Evolutionary conservation across 2,329 filamentous ascomycete species (phyloP).

Genomic region (Cladosporium sp.): DNA sequence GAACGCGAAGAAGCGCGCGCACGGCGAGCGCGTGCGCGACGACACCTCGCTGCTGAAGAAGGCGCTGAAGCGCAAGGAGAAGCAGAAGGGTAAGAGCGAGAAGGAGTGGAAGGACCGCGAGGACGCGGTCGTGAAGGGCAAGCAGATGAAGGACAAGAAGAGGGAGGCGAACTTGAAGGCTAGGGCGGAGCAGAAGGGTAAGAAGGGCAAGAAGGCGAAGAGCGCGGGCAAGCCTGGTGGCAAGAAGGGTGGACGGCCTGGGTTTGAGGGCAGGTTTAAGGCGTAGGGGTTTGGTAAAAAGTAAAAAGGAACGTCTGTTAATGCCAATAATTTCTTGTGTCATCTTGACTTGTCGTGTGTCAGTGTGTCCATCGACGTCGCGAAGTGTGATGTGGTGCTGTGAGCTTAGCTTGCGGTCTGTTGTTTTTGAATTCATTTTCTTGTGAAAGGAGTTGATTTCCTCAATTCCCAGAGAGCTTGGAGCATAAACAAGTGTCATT

Average conservation of each 20-base stretch:
- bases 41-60: slow-evolving; percentile 86
- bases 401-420: too few species aligned
- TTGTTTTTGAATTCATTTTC: not conserved
- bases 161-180: slow-evolving; percentile 55
- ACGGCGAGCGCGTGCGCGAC: slow-evolving; percentile 84
- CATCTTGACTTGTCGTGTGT: too few species aligned
- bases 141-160: slow-evolving; percentile 45
- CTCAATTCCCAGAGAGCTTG: too few species aligned
- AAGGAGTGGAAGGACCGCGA: slow-evolving; percentile 63
- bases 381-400: too few species aligned
- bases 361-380: too few species aligned
- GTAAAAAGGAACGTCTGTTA: too few species aligned
- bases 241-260: slow-evolving; percentile 55
- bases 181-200: slow-evolving; percentile 71
- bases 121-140: slow-evolving; percentile 40
- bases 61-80: slow-evolving; percentile 87
- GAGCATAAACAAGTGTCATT: not conserved
- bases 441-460: too few species aligned
- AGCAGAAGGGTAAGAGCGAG: slow-evolving; percentile 83
- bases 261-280: slow-evolving; percentile 64
- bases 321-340: too few species aligned
- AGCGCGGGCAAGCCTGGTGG: slow-evolving; percentile 49
- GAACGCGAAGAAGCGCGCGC: slow-evolving; percentile 78
- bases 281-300: slow-evolving; percentile 13
- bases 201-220: slow-evolving; percentile 64